Evolutionary conservation across 169 alveolate genomes (phyloP).

Genomic region (Neospora caninum): DNA sequence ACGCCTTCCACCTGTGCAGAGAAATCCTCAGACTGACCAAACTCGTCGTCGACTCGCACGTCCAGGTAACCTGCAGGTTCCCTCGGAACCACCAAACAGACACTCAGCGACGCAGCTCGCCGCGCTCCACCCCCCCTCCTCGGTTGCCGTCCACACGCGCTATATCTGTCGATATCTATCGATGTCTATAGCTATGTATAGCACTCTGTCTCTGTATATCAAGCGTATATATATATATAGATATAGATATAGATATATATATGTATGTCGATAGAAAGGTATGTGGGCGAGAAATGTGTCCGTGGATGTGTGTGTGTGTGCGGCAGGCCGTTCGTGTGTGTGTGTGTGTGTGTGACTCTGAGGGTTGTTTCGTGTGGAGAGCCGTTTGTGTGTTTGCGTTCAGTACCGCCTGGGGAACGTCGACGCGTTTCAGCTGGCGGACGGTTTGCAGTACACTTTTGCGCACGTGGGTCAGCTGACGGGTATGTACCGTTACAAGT

Average conservation of each 20-base stretch:
- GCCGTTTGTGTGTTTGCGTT: background rate
- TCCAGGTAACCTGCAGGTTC: conserved; percentile 87
- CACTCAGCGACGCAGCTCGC: too few species aligned
- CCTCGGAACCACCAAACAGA: background rate
- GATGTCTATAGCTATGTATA: background rate
- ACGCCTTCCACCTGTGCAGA: conserved; percentile 99
- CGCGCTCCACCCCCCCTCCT: background rate
- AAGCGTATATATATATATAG: too few species aligned
- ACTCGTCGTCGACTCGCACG: conserved; percentile 98
- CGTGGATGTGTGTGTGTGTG: too few species aligned
- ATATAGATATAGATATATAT: background rate
- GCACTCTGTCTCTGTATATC: background rate
- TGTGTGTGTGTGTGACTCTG: too few species aligned
- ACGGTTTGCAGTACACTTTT: conserved; percentile 98
- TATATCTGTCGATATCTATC: background rate
- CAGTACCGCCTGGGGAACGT: conserved; percentile 92
- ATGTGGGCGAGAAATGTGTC: too few species aligned
- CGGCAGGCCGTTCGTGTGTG: too few species aligned
- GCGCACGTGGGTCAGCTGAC: conserved; percentile 99
- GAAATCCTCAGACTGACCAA: conserved; percentile 98
- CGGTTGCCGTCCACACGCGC: background rate
- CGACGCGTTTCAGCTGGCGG: conserved; percentile 99
- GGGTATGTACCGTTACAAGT: conserved; percentile 99
- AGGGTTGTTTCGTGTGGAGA: too few species aligned
- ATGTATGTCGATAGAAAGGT: too few species aligned